phyloP scores from a whole-genome alignment of 2,329 filamentous ascomycete species.

The Ophiostoma sp. region DNA sequence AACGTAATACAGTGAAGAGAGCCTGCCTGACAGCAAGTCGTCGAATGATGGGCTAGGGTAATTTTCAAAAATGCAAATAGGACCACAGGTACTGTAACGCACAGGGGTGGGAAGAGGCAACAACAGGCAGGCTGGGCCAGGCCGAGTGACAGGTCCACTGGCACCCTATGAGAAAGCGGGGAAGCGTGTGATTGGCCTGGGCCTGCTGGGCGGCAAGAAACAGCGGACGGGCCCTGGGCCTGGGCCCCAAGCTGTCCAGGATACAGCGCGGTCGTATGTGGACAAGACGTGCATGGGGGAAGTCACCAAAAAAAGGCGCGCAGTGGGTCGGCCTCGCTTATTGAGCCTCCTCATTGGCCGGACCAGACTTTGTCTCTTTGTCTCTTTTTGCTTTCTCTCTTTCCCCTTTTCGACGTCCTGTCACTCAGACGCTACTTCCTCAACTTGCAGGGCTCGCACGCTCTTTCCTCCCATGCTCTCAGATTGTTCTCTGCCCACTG shows the following conservation, averaged over 20 bases:
- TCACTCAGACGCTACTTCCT: not conserved
- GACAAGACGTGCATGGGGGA: not conserved
- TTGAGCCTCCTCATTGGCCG: not conserved
- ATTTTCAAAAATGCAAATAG: not conserved
- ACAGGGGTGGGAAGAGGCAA: not conserved
- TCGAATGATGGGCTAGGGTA: not conserved
- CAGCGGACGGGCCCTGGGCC: not conserved
- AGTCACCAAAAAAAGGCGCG: not conserved
- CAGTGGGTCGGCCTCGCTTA: constrained; percentile 6
- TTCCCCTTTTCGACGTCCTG: not conserved
- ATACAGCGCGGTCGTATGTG: not conserved
- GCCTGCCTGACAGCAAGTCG: not conserved
- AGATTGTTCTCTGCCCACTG: not conserved
- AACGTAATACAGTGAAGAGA: too few relatives aligned
- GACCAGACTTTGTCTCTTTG: not conserved
- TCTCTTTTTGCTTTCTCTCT: not conserved
- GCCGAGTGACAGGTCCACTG: constrained; percentile 14
- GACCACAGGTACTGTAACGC: not conserved
- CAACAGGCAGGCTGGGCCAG: constrained; percentile 12
- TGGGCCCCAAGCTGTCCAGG: not conserved
- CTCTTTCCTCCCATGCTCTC: not conserved
- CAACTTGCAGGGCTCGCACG: not conserved
- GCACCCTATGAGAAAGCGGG: constrained; percentile 1
- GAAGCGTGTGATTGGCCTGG: constrained; percentile 11
- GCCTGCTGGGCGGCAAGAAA: not conserved